Conservation (phyloP, 176 grass and related monocot genomes). For the Aegilops bicornis region DNA sequence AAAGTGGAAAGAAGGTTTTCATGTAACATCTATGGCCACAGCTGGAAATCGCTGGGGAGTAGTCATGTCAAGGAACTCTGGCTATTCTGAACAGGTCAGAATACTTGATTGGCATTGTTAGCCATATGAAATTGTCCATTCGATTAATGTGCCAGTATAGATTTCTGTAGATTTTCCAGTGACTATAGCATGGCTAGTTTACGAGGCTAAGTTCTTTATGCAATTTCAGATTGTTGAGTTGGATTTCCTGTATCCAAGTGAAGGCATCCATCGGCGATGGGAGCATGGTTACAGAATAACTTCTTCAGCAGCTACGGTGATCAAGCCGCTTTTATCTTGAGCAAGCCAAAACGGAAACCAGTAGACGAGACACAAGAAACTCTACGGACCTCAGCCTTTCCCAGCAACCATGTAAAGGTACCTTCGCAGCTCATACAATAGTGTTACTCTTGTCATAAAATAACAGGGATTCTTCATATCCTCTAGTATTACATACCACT, state of each 20-base stretch:
- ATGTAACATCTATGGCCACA: conserved; percentile 94
- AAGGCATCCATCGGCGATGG: conserved; percentile 91
- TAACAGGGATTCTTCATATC: not conserved
- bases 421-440: not conserved
- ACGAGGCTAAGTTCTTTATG: not conserved
- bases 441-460: not conserved
- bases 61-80: conserved; percentile 94
- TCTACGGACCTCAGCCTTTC: conserved; percentile 84
- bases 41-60: conserved; percentile 91
- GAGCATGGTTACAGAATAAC: conserved; percentile 91
- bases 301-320: conserved; percentile 72
- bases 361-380: conserved; percentile 94
- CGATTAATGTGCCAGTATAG: not conserved
- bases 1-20: conserved; percentile 99
- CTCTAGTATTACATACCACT: not conserved
- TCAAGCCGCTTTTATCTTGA: conserved; percentile 91
- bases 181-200: not conserved
- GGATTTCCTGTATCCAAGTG: conserved; percentile 96
- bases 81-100: conserved; percentile 73
- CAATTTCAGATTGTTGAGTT: conserved; percentile 79
- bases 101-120: conserved; percentile 1
- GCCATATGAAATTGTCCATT: not conserved
- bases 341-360: conserved; percentile 75
- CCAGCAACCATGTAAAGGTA: conserved; percentile 92
- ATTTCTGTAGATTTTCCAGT: not conserved